Evolutionary conservation across 805 yeast genomes (phyloP).

Genomic region (Lipomyces japonicus): DNA sequence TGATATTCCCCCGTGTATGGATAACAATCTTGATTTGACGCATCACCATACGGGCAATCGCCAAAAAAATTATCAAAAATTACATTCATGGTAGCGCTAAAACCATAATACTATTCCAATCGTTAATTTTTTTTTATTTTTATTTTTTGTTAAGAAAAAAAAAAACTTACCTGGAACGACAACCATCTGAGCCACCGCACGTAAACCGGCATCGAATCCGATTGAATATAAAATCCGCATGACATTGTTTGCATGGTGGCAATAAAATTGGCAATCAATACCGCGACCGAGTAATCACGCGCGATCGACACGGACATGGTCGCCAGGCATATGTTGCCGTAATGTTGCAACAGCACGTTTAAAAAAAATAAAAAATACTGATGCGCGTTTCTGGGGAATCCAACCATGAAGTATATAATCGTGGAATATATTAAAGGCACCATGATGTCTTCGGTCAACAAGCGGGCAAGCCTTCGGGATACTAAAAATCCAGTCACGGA

Average conservation of each 20-base stretch:
- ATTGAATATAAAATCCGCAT: conserved; percentile 76
- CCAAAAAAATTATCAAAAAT: conserved; percentile 62
- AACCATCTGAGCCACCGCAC: conserved; percentile 80
- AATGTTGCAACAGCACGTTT: conserved; percentile 52
- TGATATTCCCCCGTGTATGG: conserved; percentile 56
- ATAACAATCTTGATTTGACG: conserved; percentile 40
- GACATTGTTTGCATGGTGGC: conserved; percentile 73
- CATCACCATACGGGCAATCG: conserved; percentile 47
- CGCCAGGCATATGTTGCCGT: conserved; percentile 55
- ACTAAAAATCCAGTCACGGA: conserved; percentile 63
- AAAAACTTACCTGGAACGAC: conserved; percentile 47
- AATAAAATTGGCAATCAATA: conserved; percentile 57
- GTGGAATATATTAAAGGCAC: conserved; percentile 56
- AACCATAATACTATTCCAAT: conserved; percentile 59
- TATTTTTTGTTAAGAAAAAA: not conserved
- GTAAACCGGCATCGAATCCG: conserved; percentile 72
- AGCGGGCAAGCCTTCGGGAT: conserved; percentile 61
- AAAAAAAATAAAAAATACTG: conserved; percentile 63
- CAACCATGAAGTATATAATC: conserved; percentile 74
- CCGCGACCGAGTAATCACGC: conserved; percentile 58
- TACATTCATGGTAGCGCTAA: conserved; percentile 63
- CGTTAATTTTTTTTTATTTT: not conserved
- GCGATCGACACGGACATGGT: conserved; percentile 51
- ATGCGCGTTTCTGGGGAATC: conserved; percentile 48
- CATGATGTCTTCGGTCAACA: conserved; percentile 65